Evolutionary conservation across 2,329 filamentous ascomycete genomes (phyloP).

Genomic region (Dothideomycetes sp.): DNA sequence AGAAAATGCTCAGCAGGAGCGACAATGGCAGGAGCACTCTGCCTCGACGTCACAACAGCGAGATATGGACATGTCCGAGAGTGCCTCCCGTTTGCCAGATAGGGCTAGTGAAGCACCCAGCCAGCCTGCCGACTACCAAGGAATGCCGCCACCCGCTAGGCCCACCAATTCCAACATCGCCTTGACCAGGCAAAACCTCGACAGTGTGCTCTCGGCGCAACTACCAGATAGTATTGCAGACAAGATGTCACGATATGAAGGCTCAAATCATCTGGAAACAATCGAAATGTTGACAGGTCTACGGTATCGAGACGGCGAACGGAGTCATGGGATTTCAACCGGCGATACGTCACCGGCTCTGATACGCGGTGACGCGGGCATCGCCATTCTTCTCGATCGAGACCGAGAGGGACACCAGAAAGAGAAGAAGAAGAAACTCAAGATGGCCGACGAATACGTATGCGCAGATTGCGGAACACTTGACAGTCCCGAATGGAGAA

Average conservation of each 20-base stretch:
- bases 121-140: conserved; percentile 29
- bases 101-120: conserved; percentile 5
- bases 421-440: conserved; percentile 81
- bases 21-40: conserved; percentile 41
- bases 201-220: conserved; percentile 55
- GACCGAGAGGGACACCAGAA: conserved; percentile 58
- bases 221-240: conserved; percentile 68
- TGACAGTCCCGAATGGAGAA: conserved; percentile 92
- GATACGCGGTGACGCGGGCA: conserved; percentile 76
- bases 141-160: conserved; percentile 58
- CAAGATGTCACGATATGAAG: conserved; percentile 76
- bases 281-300: conserved; percentile 91
- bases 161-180: conserved; percentile 52
- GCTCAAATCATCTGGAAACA: conserved; percentile 63
- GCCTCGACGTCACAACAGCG: conserved; percentile 29
- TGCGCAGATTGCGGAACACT: conserved; percentile 92
- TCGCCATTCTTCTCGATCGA: conserved; percentile 71
- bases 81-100: conserved; percentile 1
- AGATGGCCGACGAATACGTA: conserved; percentile 75
- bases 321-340: conserved; percentile 77
- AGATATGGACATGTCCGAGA: conserved; percentile 29
- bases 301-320: conserved; percentile 77
- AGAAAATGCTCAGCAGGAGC: conserved; percentile 57
- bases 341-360: conserved; percentile 71
- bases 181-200: conserved; percentile 69